Evolutionary conservation across 2,329 filamentous ascomycete species (phyloP).

Genomic region (Botrytis deweyae): DNA sequence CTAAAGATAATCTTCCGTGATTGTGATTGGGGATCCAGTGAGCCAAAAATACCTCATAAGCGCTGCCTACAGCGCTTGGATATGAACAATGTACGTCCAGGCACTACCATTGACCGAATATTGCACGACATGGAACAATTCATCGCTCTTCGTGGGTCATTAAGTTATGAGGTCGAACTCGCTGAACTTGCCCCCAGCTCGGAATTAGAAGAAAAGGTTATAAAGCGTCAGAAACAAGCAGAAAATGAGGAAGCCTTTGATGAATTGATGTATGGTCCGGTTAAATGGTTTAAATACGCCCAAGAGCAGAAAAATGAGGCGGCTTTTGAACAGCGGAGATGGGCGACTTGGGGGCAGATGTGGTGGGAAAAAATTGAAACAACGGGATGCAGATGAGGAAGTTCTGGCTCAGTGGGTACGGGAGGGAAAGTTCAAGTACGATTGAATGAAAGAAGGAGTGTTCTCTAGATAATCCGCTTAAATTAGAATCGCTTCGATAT

Average conservation of each 20-base stretch:
- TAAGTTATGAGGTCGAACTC: not conserved
- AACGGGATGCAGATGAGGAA: no score
- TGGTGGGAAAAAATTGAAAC: no score
- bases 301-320: no score
- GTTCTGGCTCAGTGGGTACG: not conserved
- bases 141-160: not conserved
- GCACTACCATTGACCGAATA: fast-evolving
- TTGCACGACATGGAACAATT: not conserved
- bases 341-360: no score
- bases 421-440: not conserved
- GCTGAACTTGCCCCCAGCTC: not conserved
- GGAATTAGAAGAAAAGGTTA: no score
- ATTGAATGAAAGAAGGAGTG: not conserved
- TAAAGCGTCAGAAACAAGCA: not conserved
- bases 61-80: not conserved
- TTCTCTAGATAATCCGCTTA: not conserved
- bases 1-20: not conserved
- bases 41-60: not conserved
- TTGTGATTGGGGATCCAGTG: not conserved
- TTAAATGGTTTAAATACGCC: no score
- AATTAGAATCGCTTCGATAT: no score
- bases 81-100: not conserved
- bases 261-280: not conserved
- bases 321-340: no score
- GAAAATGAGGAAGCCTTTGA: not conserved